Evolutionary conservation across 176 grass and related monocot species (phyloP), one percentile per base, ranked within the genome.

Genomic region (Triticum dicoccoides): DNA sequence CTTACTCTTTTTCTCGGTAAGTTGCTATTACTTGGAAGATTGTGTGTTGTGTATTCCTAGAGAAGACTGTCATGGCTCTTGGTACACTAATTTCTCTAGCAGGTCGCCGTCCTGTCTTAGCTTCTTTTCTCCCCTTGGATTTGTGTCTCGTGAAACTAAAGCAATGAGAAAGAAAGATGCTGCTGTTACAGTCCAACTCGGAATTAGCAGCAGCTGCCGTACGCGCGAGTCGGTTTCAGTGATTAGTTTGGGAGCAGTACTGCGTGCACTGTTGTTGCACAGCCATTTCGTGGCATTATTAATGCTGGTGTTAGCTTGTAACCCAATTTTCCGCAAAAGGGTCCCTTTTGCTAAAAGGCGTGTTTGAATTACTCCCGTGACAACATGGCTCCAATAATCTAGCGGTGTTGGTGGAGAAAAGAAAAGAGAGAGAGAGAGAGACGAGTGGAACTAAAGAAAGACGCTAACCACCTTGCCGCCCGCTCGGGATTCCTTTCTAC

Each of bases 61-160:
- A 82, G 62, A 52, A 77, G 63, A 69, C 62, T 25, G 34, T 82
- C 62, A 68, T 75, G 61, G 81, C 61, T 80, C 68, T 68, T 81
- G 49, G 0, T 25, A 30, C 29, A 30, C 85, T 68, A 63, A 91
- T 91, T 63, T 85, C 71, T 58, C 15, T 20, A 42, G 5, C 76
- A 54, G 29, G 62, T 87, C 80, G 66, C 74, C 65, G 54, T 89
- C 90, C 76, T 64, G 69, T 58, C 25, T 42, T 54, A 64, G 35
- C 80, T 63, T 92, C 58, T 82, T 34, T 65, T 82, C 29, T 91
- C 6, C 18, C 54, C 54, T 21, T 8, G 52, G 63, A 85, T 88
- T 82, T 82, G 86, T 85, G 65, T 82, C 91, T 33, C 29, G 83
- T 80, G 49, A 87, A 87, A 41, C 39, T 9, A 41, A 41, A 92